These are phyloP conservation scores for Eucalyptus victrix DNA, from an alignment of 345 rosid genomes.

Conservation along the genomic window DNA sequence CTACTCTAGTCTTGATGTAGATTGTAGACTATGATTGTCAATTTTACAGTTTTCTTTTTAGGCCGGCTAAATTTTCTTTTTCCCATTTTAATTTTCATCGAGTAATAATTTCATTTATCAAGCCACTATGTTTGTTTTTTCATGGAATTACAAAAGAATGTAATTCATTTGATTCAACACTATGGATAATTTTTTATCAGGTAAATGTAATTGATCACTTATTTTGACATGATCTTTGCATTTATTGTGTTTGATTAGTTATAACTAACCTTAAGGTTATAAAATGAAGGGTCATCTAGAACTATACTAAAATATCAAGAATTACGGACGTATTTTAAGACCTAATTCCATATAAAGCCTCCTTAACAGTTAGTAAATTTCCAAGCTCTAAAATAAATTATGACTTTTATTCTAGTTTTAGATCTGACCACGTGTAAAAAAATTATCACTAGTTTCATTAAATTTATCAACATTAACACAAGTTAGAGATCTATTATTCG, in stretches of 20 bases:
- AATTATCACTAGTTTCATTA: fast-evolving
- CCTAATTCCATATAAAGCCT: background rate
- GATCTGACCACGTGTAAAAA: fast-evolving
- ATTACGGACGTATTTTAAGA: fast-evolving
- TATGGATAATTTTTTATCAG: background rate
- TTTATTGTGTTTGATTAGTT: background rate
- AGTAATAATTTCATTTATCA: background rate
- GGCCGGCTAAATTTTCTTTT: background rate
- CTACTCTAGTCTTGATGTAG: background rate
- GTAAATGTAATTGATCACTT: background rate
- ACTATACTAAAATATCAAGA: fast-evolving
- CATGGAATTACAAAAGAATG: background rate
- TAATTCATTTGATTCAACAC: background rate
- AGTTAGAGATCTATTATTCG: background rate
- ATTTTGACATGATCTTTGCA: background rate
- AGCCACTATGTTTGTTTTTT: background rate
- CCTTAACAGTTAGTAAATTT: background rate
- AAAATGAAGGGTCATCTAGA: background rate
- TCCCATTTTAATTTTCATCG: background rate
- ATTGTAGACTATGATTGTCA: background rate
- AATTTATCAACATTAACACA: background rate
- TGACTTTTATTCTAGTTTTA: fast-evolving
- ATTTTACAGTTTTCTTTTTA: background rate
- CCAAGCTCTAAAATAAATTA: fast-evolving
- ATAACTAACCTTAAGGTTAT: background rate